Evolutionary conservation across 2,329 filamentous ascomycete genomes (phyloP).

Genomic region (Epichloe bromicola): DNA sequence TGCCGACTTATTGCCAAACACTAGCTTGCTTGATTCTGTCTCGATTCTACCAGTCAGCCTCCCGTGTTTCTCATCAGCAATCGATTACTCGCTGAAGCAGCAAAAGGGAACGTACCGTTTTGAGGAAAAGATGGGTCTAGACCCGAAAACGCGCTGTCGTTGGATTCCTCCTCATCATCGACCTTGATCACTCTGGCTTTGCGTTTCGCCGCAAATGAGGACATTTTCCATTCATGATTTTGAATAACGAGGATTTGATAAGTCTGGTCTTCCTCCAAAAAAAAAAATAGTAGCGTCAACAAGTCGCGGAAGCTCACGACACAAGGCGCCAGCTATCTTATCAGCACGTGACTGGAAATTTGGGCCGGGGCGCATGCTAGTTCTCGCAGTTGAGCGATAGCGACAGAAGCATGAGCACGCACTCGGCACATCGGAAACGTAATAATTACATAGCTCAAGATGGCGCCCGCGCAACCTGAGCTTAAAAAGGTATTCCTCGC

Average conservation of each 20-base stretch:
- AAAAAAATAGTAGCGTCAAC: not conserved
- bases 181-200: constrained; percentile 69
- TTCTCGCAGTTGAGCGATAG: constrained; percentile 15
- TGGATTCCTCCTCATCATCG: constrained; percentile 48
- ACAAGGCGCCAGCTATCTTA: constrained; percentile 24
- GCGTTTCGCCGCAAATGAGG: constrained; percentile 41
- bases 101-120: constrained; percentile 24
- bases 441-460: constrained; percentile 36
- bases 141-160: constrained; percentile 7
- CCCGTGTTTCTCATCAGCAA: constrained; percentile 19
- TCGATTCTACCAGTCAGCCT: constrained; percentile 18
- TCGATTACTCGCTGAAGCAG: constrained; percentile 10
- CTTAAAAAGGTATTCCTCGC: constrained; percentile 70
- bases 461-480: constrained; percentile 98
- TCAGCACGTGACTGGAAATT: constrained; percentile 33
- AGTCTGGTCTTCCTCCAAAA: not conserved
- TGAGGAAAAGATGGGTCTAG: constrained; percentile 14
- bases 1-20: constrained; percentile 29
- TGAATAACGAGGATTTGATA: not conserved
- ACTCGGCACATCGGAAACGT: not conserved
- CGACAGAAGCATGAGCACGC: constrained; percentile 12
- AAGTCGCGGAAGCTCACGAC: constrained; percentile 3
- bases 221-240: constrained; percentile 27
- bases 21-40: constrained; percentile 22
- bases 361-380: not conserved